Conservation (phyloP, 371 early-diverging fungal species). For the Mortierella sp. region DNA sequence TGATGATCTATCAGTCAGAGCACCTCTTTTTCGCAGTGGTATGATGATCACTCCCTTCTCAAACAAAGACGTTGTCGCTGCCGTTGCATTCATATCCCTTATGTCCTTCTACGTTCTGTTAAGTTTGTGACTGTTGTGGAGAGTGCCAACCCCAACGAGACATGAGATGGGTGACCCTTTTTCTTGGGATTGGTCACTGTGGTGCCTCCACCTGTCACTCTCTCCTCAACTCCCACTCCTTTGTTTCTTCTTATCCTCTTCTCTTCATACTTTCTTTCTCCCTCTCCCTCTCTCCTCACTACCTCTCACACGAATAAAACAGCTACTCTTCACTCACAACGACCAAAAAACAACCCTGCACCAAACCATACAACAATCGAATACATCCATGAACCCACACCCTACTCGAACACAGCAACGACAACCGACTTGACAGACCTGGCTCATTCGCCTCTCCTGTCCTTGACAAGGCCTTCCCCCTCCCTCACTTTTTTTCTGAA, state of each 20-base stretch:
- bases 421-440: slow-evolving; percentile 1
- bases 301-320: not conserved
- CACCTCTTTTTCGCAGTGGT: no score
- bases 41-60: no score
- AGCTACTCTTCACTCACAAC: not conserved
- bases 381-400: not conserved
- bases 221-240: not conserved
- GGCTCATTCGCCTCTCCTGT: not conserved
- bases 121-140: no score
- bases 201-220: no score
- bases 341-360: not conserved
- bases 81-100: no score
- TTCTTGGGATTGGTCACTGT: no score
- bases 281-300: not conserved
- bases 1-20: no score
- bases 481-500: not conserved
- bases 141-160: no score
- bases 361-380: not conserved
- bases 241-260: not conserved
- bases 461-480: not conserved
- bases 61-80: no score
- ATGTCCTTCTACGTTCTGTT: no score
- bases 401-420: not conserved
- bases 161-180: no score
- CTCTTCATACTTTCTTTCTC: not conserved